Evolutionary conservation across 441 rosid genomes (phyloP), one percentile per base, ranked within the genome.

Genomic region (Erysimum cheiri): DNA sequence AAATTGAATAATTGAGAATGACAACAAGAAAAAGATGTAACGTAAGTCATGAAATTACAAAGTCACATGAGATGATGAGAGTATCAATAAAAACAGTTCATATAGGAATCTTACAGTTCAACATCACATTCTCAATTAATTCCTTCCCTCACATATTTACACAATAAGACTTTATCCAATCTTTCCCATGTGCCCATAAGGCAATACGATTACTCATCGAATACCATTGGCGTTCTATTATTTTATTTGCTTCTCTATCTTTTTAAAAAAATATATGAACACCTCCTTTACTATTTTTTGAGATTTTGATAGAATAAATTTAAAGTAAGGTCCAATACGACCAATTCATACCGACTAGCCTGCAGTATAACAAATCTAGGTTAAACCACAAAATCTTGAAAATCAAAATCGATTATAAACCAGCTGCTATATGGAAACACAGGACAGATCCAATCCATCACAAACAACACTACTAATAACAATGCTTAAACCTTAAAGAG

Each of bases 81-180:
- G 40, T 11, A 61, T 74, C 78, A 74, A 74, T 53, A 43, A 54
- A 33, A 73, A 59, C 77, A 73, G 59, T 60, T 67, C 77, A 60
- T 62, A 6, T 46, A 53, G n/a, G 78, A 54, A 74, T 74, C 59
- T 73, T 50, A 73, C 77, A 73, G 68, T 67, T 67, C 69, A 73
- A 73, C 69, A 50, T 13, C 67, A 68, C 64, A 69, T 74, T 74
- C 78, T 53, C 70, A 47, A 73, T 60, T 43, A 24, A 60, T 74
- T 60, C 67, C 37, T 49, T 58, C 64, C 48, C 11, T 32, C 64
- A 29, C 44, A 65, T 47, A 57, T 65, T 47, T 58, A 58, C 76
- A 36, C 72, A 8, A 26, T 13, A 29, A 35, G 39, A 52, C 68
- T 52, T 67, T 66, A 28, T 47, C 31, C 69, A 61, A 58, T 53